Base-by-base conservation (phyloP, 176 grass and related monocot species). In the Ampelocalamus luodianensis region DNA sequence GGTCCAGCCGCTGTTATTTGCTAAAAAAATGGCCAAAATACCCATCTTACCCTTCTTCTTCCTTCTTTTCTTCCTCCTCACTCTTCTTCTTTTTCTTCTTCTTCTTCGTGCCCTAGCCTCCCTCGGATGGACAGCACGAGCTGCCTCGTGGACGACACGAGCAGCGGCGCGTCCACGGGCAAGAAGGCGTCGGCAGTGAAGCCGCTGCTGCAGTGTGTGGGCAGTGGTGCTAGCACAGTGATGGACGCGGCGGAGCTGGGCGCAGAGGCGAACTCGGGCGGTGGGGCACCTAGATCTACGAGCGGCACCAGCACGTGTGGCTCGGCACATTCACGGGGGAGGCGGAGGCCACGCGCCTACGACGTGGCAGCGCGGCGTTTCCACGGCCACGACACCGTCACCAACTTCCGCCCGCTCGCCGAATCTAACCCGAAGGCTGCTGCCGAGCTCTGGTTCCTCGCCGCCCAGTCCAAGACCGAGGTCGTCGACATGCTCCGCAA, bases 251-350 rank as follows among this genome's bases (percentile, higher is more conserved):
- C 85, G 4, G 89, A 91, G 81, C 85, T 81, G 0, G 85, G 89
- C 23, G 63, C 43, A n/a, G 0, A 91, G 89, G 89, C 26, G 12
- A 85, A 91, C 62, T 91, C 88, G 0, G 83, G 81, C 40, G 26
- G 76, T 1, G 83, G 97, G 97, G 97, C 10, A 86, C 97, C 20
- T 93, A 99, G 92, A 99, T 99, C 89, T 99, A 99, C 70, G 97
- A 99, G 88, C 85, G 90, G 9, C 97, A 99, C 94, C 94, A 90
- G 81, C 93, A 93, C 71, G 97, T 99, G 45, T 99, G 97, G 97
- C 92, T 99, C 5, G 97, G 97, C 61, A 99, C 97, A 11, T 99
- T 99, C 88, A 87, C 91, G 14, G 87, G 86, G 1, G 1, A 99
- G 85, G 63, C 81, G 0, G 90, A 85, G 32, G 97, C 93, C 0